Evolutionary conservation across 78 protist species (phyloP).

Genomic region (Dictyostelium brefeldianum): DNA sequence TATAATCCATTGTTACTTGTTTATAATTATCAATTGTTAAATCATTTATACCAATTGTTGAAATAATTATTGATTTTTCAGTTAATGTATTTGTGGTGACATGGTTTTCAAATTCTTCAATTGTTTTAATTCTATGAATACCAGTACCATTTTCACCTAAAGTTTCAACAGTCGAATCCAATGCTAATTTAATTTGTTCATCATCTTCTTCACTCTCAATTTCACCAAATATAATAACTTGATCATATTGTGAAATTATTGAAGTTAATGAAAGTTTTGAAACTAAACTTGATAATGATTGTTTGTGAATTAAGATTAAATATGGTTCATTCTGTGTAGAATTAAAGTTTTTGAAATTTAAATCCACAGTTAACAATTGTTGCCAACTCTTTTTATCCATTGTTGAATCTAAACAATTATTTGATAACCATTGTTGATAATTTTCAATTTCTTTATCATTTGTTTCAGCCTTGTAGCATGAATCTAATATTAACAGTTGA

Average conservation of each 20-base stretch:
- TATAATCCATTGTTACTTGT: neutral
- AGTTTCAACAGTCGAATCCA: neutral
- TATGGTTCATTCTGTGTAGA: neutral
- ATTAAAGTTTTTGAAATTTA: neutral
- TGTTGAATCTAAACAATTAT: neutral
- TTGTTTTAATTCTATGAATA: neutral
- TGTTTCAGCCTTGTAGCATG: neutral
- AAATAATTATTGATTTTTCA: neutral
- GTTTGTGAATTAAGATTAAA: neutral
- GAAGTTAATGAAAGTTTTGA: too few species aligned
- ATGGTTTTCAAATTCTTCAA: neutral
- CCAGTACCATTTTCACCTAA: neutral
- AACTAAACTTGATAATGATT: neutral
- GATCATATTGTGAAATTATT: neutral
- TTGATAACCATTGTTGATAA: slow-evolving; percentile 43
- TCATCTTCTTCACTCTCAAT: neutral
- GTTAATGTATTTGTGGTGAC: neutral
- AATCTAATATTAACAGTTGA: slow-evolving; percentile 11
- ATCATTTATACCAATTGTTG: neutral
- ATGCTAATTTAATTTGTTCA: too few species aligned
- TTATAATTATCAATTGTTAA: neutral
- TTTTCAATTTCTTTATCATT: slow-evolving; percentile 1
- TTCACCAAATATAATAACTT: neutral
- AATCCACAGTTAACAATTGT: neutral
- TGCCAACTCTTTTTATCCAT: neutral